A percentile compares a stretch with the other conserved stretches of the same genome.
These are phyloP conservation scores for Vitis cinerea DNA, from an alignment of 164 flowering plant species.

Conservation along the genomic window DNA sequence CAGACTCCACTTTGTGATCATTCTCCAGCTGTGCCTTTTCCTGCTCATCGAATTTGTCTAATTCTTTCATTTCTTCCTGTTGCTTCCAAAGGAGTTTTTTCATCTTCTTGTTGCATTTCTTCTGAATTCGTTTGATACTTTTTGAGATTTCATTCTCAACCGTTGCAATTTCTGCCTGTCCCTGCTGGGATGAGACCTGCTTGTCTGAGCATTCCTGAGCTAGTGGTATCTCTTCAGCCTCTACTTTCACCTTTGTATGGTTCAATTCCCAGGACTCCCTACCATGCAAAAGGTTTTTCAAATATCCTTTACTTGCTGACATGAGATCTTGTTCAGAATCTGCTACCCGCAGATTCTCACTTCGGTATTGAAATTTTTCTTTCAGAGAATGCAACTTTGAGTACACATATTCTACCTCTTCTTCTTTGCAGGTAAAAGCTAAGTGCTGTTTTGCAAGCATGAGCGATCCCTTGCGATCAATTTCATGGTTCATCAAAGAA, in stretches of 20 bases:
- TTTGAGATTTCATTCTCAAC: constrained; percentile 17
- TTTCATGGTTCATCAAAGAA: constrained; percentile 44
- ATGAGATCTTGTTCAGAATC: constrained; percentile 12
- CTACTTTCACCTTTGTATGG: constrained; percentile 23
- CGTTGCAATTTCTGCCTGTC: constrained; percentile 12
- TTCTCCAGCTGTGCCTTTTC: constrained; percentile 35
- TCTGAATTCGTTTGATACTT: constrained; percentile 26
- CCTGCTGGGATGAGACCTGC: constrained; percentile 10
- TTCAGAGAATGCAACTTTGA: constrained; percentile 40
- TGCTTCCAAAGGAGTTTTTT: constrained; percentile 36
- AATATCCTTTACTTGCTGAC: constrained; percentile 9
- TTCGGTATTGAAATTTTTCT: constrained; percentile 33
- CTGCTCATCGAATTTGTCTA: constrained; percentile 27
- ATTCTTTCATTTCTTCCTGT: constrained; percentile 29
- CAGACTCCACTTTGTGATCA: constrained; percentile 27
- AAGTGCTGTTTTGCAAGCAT: constrained; percentile 50
- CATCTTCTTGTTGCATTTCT: constrained; percentile 32
- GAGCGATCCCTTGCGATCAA: constrained; percentile 53
- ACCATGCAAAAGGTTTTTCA: background rate
- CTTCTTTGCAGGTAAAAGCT: constrained; percentile 57
- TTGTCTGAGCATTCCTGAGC: constrained; percentile 8
- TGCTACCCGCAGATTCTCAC: background rate
- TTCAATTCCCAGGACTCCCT: constrained; percentile 5
- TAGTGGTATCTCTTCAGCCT: constrained; percentile 20
- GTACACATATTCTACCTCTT: constrained; percentile 49